Evolutionary conservation across 495 filamentous ascomycete species (phyloP).

Genomic region (Aspergillus campestris): DNA sequence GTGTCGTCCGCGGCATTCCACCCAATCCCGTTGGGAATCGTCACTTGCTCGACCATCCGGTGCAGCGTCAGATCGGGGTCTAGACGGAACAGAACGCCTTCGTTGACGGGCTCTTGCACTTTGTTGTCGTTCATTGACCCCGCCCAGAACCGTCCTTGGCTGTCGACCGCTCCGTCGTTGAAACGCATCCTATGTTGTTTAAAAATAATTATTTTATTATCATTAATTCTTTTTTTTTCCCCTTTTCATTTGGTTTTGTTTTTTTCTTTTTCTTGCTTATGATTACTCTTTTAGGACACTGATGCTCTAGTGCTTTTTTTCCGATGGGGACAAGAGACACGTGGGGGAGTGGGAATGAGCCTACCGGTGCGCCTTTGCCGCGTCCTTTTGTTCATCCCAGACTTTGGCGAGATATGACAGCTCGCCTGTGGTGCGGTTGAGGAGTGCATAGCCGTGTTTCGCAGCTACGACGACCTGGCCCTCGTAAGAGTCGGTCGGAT

Average conservation of each 20-base stretch:
- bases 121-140: slow-evolving; percentile 78
- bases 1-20: slow-evolving; percentile 64
- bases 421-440: slow-evolving; percentile 58
- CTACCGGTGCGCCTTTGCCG: slow-evolving; percentile 40
- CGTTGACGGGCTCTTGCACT: slow-evolving; percentile 22
- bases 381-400: slow-evolving; percentile 41
- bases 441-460: slow-evolving; percentile 70
- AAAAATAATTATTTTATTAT: not conserved
- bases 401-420: slow-evolving; percentile 52
- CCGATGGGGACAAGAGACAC: not conserved
- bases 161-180: slow-evolving; percentile 81
- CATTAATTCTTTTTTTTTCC: not conserved
- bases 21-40: slow-evolving; percentile 82
- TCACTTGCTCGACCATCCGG: slow-evolving; percentile 52
- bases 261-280: no score
- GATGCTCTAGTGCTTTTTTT: no score
- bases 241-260: not conserved
- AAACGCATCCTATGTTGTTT: slow-evolving; percentile 42
- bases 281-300: no score
- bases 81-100: slow-evolving; percentile 55
- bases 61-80: slow-evolving; percentile 53
- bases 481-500: slow-evolving; percentile 51
- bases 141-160: slow-evolving; percentile 76
- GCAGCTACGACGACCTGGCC: slow-evolving; percentile 64
- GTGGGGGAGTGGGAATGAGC: slow-evolving; percentile 1